A percentile compares a stretch with the other conserved stretches of the same genome.
Conservation (phyloP, 768 basidiomycete genomes). For the Pleurotus eryngii region DNA sequence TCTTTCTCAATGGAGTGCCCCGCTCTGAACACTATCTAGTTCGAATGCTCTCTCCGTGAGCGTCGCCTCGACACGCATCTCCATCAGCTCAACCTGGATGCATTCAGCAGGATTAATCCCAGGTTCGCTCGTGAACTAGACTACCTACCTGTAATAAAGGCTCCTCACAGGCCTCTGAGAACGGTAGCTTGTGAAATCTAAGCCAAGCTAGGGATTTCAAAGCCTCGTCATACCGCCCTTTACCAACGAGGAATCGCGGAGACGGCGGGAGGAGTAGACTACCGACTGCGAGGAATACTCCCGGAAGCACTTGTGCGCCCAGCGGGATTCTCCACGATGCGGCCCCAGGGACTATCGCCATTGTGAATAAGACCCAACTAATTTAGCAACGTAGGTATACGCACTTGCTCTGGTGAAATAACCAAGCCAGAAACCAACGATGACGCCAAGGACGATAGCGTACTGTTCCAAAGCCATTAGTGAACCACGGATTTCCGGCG, state of each 20-base stretch:
- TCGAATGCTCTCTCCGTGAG: conserved; percentile 40
- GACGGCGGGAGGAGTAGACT: conserved; percentile 59
- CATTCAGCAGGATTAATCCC: background rate
- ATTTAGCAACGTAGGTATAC: conserved; percentile 16
- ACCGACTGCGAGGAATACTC: conserved; percentile 60
- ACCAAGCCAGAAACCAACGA: conserved; percentile 81
- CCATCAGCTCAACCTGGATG: conserved; percentile 63
- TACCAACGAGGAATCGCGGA: conserved; percentile 51
- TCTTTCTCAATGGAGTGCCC: conserved; percentile 27
- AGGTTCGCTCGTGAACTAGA: no score
- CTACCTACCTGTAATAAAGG: conserved; percentile 44
- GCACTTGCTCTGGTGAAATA: conserved; percentile 65
- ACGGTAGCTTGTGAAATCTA: conserved; percentile 35
- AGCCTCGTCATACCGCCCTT: conserved; percentile 58
- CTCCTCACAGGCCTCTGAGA: conserved; percentile 46
- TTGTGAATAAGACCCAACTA: background rate
- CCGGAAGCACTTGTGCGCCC: conserved; percentile 68
- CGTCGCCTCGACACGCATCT: conserved; percentile 68
- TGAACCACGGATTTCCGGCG: conserved; percentile 76
- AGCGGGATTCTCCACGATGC: conserved; percentile 79
- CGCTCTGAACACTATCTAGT: conserved; percentile 15
- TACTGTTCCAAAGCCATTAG: conserved; percentile 79
- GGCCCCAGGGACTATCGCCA: conserved; percentile 49
- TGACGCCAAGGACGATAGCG: conserved; percentile 77
- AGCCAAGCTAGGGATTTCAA: conserved; percentile 52